Percentiles rank a stretch among this genome's conserved stretches.
These are phyloP conservation scores for Picea engelmannii DNA, from an alignment of 83 land plant genomes.

Conservation along the genomic window DNA sequence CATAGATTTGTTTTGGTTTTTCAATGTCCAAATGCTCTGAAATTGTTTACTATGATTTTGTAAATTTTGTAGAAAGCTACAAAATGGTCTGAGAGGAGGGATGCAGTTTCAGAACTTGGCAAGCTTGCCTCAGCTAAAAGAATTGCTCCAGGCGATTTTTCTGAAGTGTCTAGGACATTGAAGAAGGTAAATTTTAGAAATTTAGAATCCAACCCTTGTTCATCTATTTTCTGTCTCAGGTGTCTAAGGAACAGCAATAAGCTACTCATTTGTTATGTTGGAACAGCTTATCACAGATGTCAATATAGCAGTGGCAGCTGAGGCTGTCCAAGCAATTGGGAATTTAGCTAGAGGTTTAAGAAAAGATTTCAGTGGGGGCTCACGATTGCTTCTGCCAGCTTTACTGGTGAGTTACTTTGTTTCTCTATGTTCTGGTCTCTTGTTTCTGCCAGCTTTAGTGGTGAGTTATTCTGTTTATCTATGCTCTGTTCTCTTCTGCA, in stretches of 20 bases:
- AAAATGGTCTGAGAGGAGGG: conserved; percentile 98
- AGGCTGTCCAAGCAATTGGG: conserved; percentile 96
- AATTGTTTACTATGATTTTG: conserved; percentile 13
- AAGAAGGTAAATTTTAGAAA: conserved; percentile 69
- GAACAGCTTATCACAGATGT: conserved; percentile 96
- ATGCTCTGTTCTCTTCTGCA: background rate
- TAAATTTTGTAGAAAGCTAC: conserved; percentile 79
- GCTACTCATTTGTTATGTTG: background rate
- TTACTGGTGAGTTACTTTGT: conserved; percentile 60
- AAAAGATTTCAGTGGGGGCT: conserved; percentile 75
- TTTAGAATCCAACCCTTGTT: no score
- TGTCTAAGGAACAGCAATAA: background rate
- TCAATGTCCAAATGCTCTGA: background rate
- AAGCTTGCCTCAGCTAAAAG: conserved; percentile 91
- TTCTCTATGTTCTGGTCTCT: background rate
- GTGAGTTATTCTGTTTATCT: conserved; percentile 35
- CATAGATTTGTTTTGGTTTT: conserved; percentile 7
- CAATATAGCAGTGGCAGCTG: conserved; percentile 95
- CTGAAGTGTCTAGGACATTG: conserved; percentile 89
- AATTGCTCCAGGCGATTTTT: conserved; percentile 91
- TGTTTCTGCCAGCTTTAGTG: conserved; percentile 81
- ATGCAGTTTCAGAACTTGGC: conserved; percentile 96
- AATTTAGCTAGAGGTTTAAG: conserved; percentile 91
- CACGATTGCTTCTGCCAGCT: conserved; percentile 85
- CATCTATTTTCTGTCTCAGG: background rate